phyloP scores from a whole-genome alignment of 1,284 basidiomycete species.

The Abortiporus biennis region DNA sequence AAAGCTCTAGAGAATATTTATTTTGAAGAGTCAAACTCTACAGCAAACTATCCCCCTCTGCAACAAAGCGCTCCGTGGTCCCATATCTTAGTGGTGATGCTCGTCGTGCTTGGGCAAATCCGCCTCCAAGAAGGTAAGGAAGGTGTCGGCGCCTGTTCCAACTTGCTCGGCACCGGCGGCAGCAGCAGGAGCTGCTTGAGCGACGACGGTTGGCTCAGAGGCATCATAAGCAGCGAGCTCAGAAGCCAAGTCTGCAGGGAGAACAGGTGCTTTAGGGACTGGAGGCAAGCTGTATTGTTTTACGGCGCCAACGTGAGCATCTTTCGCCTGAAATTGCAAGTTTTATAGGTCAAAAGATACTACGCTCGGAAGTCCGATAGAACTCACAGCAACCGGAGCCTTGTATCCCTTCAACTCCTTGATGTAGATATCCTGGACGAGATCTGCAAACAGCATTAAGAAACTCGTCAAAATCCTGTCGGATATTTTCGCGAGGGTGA shows the following conservation, averaged over 20 bases:
- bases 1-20: no score
- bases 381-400: slow-evolving; percentile 47
- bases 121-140: slow-evolving; percentile 51
- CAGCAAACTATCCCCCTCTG: no score
- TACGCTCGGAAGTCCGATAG: slow-evolving; percentile 5
- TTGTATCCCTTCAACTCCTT: slow-evolving; percentile 91
- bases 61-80: no score
- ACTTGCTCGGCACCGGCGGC: slow-evolving; percentile 27
- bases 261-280: slow-evolving; percentile 59
- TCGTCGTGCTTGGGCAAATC: slow-evolving; percentile 53
- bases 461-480: slow-evolving; percentile 6
- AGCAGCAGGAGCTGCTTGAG: slow-evolving; percentile 20
- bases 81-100: no score
- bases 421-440: slow-evolving; percentile 90
- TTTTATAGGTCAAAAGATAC: slow-evolving; percentile 6
- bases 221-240: slow-evolving; percentile 78
- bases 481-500: neutral
- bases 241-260: slow-evolving; percentile 76
- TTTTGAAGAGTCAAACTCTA: no score
- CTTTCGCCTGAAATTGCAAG: slow-evolving; percentile 52
- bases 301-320: slow-evolving; percentile 79
- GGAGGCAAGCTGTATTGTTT: slow-evolving; percentile 69
- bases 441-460: slow-evolving; percentile 45
- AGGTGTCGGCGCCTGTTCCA: slow-evolving; percentile 46
- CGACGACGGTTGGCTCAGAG: slow-evolving; percentile 59